Evolutionary conservation across 2,329 filamentous ascomycete species (phyloP).

Genomic region (Botrytis squamosa): DNA sequence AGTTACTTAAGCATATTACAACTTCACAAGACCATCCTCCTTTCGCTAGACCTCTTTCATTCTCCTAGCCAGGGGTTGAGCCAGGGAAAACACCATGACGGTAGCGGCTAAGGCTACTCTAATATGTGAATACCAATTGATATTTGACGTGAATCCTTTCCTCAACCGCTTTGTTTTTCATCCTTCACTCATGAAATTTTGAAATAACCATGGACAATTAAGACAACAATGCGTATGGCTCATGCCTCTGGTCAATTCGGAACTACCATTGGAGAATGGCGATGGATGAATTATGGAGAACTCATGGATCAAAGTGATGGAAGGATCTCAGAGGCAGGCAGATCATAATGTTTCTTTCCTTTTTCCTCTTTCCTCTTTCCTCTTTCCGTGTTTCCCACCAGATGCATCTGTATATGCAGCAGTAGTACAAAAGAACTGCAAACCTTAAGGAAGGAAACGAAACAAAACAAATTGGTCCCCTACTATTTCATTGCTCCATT

Average conservation of each 20-base stretch:
- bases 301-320: neutral
- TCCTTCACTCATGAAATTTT: neutral
- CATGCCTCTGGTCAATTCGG: neutral
- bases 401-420: conserved; percentile 5
- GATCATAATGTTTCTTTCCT: conserved; percentile 2
- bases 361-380: neutral
- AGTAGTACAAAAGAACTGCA: neutral
- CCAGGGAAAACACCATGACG: conserved; percentile 1
- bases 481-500: neutral
- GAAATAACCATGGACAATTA: neutral
- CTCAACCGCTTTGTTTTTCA: neutral
- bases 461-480: neutral
- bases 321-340: neutral
- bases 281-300: conserved; percentile 8
- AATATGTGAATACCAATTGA: neutral
- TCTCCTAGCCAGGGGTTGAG: neutral
- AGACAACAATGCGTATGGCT: neutral
- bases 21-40: neutral
- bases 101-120: neutral
- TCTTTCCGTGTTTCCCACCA: neutral
- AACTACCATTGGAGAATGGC: neutral
- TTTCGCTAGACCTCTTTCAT: neutral
- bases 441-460: neutral
- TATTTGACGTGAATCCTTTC: conserved; percentile 12
- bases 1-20: neutral